phyloP scores from a whole-genome alignment of 2,329 filamentous ascomycete genomes.

The Fusarium dlaminii region DNA sequence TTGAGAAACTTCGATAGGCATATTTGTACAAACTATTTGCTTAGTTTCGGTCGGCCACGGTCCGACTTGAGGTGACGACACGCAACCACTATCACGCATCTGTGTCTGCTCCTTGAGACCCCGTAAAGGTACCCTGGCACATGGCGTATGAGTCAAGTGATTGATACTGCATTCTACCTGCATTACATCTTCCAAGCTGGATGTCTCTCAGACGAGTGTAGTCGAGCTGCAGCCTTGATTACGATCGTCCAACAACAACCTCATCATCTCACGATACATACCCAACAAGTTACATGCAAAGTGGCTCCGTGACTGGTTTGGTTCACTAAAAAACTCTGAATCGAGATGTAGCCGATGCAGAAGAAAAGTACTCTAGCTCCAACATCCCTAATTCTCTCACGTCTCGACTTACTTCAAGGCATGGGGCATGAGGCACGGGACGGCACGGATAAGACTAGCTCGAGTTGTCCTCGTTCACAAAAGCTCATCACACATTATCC shows the following conservation, averaged over 20 bases:
- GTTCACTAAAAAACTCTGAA: constrained; percentile 9
- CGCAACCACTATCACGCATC: constrained; percentile 29
- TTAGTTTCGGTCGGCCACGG: constrained; percentile 19
- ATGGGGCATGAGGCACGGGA: constrained; percentile 14
- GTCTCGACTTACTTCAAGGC: constrained; percentile 15
- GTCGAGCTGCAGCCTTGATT: constrained; percentile 33
- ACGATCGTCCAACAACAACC: constrained; percentile 24
- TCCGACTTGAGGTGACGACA: constrained; percentile 16
- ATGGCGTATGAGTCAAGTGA: constrained; percentile 46
- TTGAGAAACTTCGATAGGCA: constrained; percentile 6
- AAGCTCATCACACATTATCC: constrained; percentile 12
- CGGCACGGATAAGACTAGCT: constrained; percentile 18
- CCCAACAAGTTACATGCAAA: constrained; percentile 40
- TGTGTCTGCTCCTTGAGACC: constrained; percentile 17
- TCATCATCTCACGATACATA: constrained; percentile 8
- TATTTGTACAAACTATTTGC: constrained; percentile 2
- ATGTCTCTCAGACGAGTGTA: constrained; percentile 5
- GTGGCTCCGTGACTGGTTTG: constrained; percentile 20
- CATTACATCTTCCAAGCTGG: constrained; percentile 32
- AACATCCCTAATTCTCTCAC: constrained; percentile 3
- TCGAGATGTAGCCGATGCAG: constrained; percentile 22
- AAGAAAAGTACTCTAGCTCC: constrained; percentile 12
- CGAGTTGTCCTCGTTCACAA: background rate
- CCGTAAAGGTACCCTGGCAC: constrained; percentile 39
- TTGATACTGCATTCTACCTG: constrained; percentile 31